Evolutionary conservation across 352 stramenopile species (phyloP).

Genomic region (Phytophthora rubi): DNA sequence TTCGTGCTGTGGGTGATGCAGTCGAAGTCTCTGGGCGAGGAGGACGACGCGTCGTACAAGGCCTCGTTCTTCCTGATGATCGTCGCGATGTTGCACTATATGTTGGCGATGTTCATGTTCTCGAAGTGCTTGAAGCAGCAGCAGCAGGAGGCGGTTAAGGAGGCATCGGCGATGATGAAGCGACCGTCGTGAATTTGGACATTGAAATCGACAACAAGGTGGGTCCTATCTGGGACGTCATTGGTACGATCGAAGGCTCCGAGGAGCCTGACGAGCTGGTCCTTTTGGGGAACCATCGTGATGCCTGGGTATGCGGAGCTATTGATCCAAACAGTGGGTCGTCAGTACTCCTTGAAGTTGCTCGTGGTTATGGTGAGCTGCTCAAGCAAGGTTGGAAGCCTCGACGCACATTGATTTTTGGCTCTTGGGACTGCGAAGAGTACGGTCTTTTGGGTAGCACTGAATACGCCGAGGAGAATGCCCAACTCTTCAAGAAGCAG

Average conservation of each 20-base stretch:
- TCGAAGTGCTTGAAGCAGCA: constrained; percentile 25
- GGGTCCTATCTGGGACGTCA: constrained; percentile 41
- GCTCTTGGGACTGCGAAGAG: constrained; percentile 66
- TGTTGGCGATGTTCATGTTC: constrained; percentile 32
- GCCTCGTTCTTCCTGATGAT: constrained; percentile 61
- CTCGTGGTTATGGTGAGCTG: constrained; percentile 53
- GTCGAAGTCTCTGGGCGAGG: constrained; percentile 50
- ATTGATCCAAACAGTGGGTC: constrained; percentile 40
- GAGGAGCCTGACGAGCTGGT: constrained; percentile 53
- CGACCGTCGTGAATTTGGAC: constrained; percentile 62
- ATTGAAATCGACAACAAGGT: constrained; percentile 81
- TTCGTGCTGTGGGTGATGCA: constrained; percentile 54
- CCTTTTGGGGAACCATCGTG: constrained; percentile 78
- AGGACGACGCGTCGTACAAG: constrained; percentile 57
- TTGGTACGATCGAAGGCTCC: constrained; percentile 67
- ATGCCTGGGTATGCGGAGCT: constrained; percentile 62
- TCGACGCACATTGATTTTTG: constrained; percentile 63
- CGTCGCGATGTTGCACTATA: constrained; percentile 52
- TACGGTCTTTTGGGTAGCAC: constrained; percentile 82
- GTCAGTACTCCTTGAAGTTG: constrained; percentile 67
- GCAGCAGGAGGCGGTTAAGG: constrained; percentile 10
- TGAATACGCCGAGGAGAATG: constrained; percentile 82
- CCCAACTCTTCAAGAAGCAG: constrained; percentile 53
- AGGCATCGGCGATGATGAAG: constrained; percentile 59
- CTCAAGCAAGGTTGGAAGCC: constrained; percentile 62